phyloP scores from a whole-genome alignment of 352 stramenopile species.

The Elongisporangium anandrum region DNA sequence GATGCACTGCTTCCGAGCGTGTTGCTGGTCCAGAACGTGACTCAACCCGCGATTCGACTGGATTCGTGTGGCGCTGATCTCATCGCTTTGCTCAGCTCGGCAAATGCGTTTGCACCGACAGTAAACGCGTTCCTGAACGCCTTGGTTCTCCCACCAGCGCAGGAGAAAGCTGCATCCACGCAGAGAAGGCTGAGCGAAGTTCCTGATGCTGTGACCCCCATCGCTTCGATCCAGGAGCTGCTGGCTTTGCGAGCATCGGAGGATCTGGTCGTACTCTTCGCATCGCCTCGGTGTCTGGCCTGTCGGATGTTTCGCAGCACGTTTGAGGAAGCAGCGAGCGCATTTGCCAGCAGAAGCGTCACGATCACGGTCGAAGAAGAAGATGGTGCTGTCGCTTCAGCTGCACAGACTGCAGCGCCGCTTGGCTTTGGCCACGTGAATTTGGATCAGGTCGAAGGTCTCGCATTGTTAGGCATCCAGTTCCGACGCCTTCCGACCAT shows the following conservation, averaged over 20 bases:
- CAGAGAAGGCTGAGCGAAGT: not conserved
- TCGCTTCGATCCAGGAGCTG: not conserved
- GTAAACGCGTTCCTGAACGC: conserved; percentile 4
- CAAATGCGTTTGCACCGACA: conserved; percentile 1
- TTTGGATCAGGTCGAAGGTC: conserved; percentile 14
- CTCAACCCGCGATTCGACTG: conserved; percentile 9
- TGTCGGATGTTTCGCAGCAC: conserved; percentile 12
- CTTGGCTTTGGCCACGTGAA: conserved; percentile 11
- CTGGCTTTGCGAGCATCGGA: not conserved
- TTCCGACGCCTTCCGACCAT: conserved; percentile 7
- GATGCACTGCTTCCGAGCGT: conserved; percentile 19
- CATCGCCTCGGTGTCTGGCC: conserved; percentile 12
- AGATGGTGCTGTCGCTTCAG: not conserved
- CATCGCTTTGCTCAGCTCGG: conserved; percentile 4
- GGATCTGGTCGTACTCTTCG: conserved; percentile 14
- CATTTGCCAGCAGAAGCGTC: not conserved
- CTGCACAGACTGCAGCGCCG: not conserved
- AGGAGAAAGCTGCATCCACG: not conserved
- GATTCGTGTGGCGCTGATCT: conserved; percentile 6
- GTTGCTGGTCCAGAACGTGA: conserved; percentile 19
- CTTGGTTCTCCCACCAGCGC: not conserved
- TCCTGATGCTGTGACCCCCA: not conserved
- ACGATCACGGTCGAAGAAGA: not conserved
- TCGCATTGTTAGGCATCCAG: conserved; percentile 1
- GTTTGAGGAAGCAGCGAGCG: conserved; percentile 8